A percentile compares a stretch with the other conserved stretches of the same genome.
Evolutionary conservation across 306 rosid species (phyloP).

Genomic region (Cicer judaicum): DNA sequence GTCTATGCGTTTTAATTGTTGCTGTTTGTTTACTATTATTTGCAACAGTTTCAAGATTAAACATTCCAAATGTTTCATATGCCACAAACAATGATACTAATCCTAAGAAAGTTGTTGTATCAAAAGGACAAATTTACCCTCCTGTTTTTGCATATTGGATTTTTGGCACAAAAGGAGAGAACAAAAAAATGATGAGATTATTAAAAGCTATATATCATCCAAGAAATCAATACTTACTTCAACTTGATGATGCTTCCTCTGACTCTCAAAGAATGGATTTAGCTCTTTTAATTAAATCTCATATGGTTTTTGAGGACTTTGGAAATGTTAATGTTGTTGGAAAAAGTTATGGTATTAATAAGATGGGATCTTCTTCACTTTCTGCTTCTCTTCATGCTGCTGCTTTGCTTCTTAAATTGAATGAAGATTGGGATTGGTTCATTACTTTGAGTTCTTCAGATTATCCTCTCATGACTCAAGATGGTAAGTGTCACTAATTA

Average conservation of each 20-base stretch:
- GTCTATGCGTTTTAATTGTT: conserved; percentile 52
- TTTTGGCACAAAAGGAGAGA: conserved; percentile 61
- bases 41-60: conserved; percentile 57
- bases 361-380: conserved; percentile 71
- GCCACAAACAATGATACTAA: neutral
- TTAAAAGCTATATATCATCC: conserved; percentile 78
- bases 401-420: conserved; percentile 73
- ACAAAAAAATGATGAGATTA: conserved; percentile 56
- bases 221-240: conserved; percentile 74
- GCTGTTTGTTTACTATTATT: conserved; percentile 46
- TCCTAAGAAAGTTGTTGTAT: conserved; percentile 36
- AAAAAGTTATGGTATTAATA: conserved; percentile 59
- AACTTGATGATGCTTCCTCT: conserved; percentile 61
- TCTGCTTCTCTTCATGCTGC: conserved; percentile 75
- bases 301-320: conserved; percentile 51
- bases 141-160: conserved; percentile 75
- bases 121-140: conserved; percentile 62
- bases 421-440: conserved; percentile 77
- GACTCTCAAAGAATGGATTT: conserved; percentile 60
- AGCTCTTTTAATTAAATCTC: conserved; percentile 54
- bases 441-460: conserved; percentile 69
- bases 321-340: conserved; percentile 76
- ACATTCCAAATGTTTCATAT: conserved; percentile 42
- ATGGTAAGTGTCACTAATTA: conserved; percentile 55
- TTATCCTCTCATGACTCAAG: conserved; percentile 75